A percentile compares a stretch with the other conserved stretches of the same genome.
Evolutionary conservation across 2,329 filamentous ascomycete species (phyloP).

Genomic region (Stagonosporopsis rhizophila): DNA sequence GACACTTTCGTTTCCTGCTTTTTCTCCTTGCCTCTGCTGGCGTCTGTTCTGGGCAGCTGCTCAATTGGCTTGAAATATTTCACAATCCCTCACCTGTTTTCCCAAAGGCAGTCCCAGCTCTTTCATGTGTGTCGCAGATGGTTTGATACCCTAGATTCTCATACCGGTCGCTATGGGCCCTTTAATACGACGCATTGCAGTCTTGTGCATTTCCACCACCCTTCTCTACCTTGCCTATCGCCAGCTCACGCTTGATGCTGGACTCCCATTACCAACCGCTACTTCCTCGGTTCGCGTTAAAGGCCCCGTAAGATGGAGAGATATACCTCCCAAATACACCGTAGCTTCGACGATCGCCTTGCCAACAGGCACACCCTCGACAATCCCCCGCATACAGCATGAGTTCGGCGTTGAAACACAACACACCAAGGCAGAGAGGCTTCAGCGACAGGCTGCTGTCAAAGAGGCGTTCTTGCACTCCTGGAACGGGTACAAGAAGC

Average conservation of each 20-base stretch:
- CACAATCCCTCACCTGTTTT: not conserved
- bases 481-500: constrained; percentile 60
- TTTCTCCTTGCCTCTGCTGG: not conserved
- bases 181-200: constrained; percentile 39
- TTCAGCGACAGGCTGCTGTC: constrained; percentile 43
- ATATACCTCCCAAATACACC: constrained; percentile 40
- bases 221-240: constrained; percentile 42
- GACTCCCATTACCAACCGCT: constrained; percentile 29
- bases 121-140: constrained; percentile 4
- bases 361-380: constrained; percentile 37
- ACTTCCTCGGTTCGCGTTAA: constrained; percentile 37
- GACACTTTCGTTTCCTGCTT: not conserved
- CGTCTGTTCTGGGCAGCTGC: constrained; percentile 7
- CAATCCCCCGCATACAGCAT: constrained; percentile 49
- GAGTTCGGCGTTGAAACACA: constrained; percentile 46
- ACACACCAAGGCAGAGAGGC: constrained; percentile 40
- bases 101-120: not conserved
- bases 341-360: constrained; percentile 42
- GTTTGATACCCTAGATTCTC: constrained; percentile 7
- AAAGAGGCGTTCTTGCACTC: constrained; percentile 48
- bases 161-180: constrained; percentile 33
- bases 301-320: constrained; percentile 45
- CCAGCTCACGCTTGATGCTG: constrained; percentile 32
- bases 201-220: constrained; percentile 35
- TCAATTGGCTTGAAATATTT: not conserved